Conservation (phyloP, 805 yeast species). For the Zygosaccharomyces lentus region DNA sequence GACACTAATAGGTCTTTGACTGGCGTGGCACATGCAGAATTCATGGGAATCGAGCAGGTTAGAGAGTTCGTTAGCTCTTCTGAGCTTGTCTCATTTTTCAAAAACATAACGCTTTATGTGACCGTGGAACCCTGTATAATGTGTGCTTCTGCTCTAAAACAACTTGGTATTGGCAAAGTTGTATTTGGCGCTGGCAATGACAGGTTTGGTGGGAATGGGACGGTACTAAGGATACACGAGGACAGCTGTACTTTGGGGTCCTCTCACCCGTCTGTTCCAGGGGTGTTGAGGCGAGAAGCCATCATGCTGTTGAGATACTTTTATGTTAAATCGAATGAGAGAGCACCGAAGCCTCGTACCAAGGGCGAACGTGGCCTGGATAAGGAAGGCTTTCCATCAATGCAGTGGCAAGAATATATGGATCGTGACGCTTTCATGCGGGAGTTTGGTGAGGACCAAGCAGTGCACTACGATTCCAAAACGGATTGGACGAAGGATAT, state of each 20-base stretch:
- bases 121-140: slow-evolving; percentile 97
- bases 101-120: slow-evolving; percentile 69
- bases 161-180: slow-evolving; percentile 66
- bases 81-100: slow-evolving; percentile 39
- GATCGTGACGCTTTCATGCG: slow-evolving; percentile 45
- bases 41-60: slow-evolving; percentile 65
- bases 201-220: slow-evolving; percentile 94
- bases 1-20: slow-evolving; percentile 79
- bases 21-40: slow-evolving; percentile 92
- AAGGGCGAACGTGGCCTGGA: slow-evolving; percentile 66
- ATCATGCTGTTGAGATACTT: slow-evolving; percentile 75
- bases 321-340: slow-evolving; percentile 77
- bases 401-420: slow-evolving; percentile 55
- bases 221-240: slow-evolving; percentile 59
- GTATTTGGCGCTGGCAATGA: slow-evolving; percentile 93
- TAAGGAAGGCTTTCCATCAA: slow-evolving; percentile 51
- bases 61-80: slow-evolving; percentile 28
- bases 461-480: slow-evolving; percentile 14
- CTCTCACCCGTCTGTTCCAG: slow-evolving; percentile 45
- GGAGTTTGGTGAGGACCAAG: slow-evolving; percentile 19
- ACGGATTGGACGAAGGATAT: slow-evolving; percentile 20
- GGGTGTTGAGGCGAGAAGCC: slow-evolving; percentile 76
- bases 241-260: slow-evolving; percentile 35
- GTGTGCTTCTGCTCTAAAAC: slow-evolving; percentile 93
- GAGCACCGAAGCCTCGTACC: slow-evolving; percentile 75